Conservation (phyloP, 73 alveolate species). For the Paramecium sonneborni region DNA sequence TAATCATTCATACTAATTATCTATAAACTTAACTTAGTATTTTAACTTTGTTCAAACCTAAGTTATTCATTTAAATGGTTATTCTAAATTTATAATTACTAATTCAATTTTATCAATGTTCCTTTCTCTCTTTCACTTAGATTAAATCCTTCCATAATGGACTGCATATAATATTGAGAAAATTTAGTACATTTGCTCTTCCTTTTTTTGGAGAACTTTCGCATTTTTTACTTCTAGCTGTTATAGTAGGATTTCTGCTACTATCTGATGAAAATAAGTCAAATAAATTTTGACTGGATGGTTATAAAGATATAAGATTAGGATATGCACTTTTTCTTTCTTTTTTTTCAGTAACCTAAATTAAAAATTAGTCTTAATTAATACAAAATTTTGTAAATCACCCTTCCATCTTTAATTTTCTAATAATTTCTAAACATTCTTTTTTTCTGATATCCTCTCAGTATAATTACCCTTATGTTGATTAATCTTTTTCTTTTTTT, state of each 20-base stretch:
- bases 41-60: background rate
- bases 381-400: background rate
- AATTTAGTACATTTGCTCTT: background rate
- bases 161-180: background rate
- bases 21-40: background rate
- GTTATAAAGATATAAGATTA: background rate
- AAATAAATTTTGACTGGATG: background rate
- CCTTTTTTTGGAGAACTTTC: conserved; percentile 31
- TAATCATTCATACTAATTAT: conserved; percentile 19
- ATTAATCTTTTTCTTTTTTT: background rate
- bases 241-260: conserved; percentile 14
- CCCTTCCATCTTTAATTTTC: background rate
- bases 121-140: background rate
- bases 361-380: background rate
- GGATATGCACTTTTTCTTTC: conserved; percentile 15
- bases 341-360: background rate
- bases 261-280: background rate
- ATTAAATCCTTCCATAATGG: background rate
- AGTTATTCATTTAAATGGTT: background rate
- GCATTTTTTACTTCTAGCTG: background rate
- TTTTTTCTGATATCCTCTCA: background rate
- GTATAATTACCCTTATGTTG: background rate
- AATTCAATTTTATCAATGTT: background rate
- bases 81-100: background rate
- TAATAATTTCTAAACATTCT: background rate